Evolutionary conservation across 371 early-diverging fungal genomes (phyloP).

Genomic region (Mucor saturninus): DNA sequence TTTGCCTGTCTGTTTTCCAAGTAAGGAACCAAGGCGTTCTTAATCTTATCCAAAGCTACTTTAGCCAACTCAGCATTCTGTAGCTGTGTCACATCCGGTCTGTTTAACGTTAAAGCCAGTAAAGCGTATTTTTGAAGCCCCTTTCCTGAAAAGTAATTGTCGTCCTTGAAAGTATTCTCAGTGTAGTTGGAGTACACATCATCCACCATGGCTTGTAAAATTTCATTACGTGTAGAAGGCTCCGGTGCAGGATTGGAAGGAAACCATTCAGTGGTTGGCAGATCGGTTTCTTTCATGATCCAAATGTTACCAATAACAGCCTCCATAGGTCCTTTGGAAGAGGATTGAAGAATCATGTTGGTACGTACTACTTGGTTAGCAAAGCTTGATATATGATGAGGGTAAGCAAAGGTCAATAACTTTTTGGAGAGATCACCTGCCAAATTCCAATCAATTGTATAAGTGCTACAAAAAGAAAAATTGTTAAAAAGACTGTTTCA

Average conservation of each 20-base stretch:
- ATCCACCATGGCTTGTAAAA: slow-evolving; percentile 37
- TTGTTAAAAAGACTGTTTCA: neutral
- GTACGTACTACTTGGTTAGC: slow-evolving; percentile 20
- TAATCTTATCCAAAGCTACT: slow-evolving; percentile 47
- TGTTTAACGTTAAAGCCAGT: slow-evolving; percentile 59
- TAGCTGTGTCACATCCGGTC: slow-evolving; percentile 53
- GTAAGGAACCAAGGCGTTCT: slow-evolving; percentile 58
- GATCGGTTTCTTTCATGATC: slow-evolving; percentile 56
- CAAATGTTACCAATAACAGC: slow-evolving; percentile 66
- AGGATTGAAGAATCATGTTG: slow-evolving; percentile 41
- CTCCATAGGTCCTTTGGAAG: slow-evolving; percentile 70
- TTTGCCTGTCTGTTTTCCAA: slow-evolving; percentile 58
- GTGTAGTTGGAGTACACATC: slow-evolving; percentile 54
- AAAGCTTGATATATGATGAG: slow-evolving; percentile 60
- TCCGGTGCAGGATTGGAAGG: slow-evolving; percentile 45
- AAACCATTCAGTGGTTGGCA: slow-evolving; percentile 40
- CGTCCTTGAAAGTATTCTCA: slow-evolving; percentile 38
- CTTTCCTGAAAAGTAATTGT: slow-evolving; percentile 81
- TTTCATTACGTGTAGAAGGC: slow-evolving; percentile 36
- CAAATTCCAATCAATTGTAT: slow-evolving; percentile 55
- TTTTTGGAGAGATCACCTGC: slow-evolving; percentile 31
- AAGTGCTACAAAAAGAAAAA: slow-evolving; percentile 12
- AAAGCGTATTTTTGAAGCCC: slow-evolving; percentile 70
- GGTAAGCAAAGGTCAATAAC: slow-evolving; percentile 55
- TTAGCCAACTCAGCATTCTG: slow-evolving; percentile 44